These are phyloP conservation scores for Globisporangium paddicum DNA, from an alignment of 352 stramenopile species.

Conservation along the genomic window DNA sequence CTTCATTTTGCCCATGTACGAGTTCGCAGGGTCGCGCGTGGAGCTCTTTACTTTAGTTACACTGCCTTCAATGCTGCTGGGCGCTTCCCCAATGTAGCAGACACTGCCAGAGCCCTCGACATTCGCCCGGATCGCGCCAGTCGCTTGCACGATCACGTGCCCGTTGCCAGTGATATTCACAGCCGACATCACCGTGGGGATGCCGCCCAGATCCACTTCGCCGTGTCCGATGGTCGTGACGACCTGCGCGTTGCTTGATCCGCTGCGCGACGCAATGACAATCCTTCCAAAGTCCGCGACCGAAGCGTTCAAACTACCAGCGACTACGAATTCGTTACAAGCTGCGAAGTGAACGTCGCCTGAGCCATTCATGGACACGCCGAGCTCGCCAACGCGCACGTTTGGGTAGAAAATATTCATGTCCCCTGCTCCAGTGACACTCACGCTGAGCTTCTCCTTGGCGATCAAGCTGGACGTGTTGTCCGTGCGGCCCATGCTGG, in stretches of 20 bases:
- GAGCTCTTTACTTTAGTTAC: background rate
- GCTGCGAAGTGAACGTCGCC: background rate
- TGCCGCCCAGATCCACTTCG: conserved; percentile 12
- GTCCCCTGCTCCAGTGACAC: background rate
- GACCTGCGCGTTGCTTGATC: conserved; percentile 1
- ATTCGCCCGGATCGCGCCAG: background rate
- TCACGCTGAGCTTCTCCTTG: background rate
- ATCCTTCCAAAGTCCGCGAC: conserved; percentile 15
- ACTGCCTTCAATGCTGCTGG: background rate
- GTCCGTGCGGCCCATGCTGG: background rate
- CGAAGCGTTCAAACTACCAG: conserved; percentile 1
- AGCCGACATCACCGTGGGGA: background rate
- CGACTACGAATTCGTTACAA: background rate
- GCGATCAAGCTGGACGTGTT: background rate
- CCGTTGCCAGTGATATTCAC: conserved; percentile 13
- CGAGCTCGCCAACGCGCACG: background rate
- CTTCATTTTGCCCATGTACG: background rate
- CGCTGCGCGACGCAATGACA: conserved; percentile 5
- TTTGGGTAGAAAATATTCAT: conserved; percentile 3
- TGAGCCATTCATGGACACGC: background rate
- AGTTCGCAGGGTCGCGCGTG: background rate
- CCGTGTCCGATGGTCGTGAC: conserved; percentile 15
- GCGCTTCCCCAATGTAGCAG: conserved; percentile 11
- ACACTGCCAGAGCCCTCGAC: conserved; percentile 9
- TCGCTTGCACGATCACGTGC: conserved; percentile 4